A percentile compares a stretch with the other conserved stretches of the same genome.
phyloP scores from a whole-genome alignment of 257 asterid genomes.

The Scutellaria minor region DNA sequence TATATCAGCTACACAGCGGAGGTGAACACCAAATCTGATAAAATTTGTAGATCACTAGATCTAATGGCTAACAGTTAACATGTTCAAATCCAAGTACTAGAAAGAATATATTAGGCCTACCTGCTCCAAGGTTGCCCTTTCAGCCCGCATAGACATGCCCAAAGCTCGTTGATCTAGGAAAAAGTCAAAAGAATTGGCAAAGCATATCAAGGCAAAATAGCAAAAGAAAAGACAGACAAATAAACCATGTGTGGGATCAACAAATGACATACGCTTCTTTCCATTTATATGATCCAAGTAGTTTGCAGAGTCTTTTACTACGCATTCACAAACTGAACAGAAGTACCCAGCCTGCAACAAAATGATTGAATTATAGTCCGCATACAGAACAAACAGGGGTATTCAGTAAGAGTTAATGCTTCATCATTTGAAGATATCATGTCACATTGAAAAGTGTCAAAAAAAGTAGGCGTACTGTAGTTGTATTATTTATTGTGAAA shows the following conservation, averaged over 20 bases:
- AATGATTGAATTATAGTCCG: conserved; percentile 29
- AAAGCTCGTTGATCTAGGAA: conserved; percentile 93
- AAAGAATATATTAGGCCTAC: conserved; percentile 43
- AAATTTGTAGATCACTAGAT: no score
- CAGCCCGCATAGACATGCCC: conserved; percentile 99
- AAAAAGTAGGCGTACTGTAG: no score
- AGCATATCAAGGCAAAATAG: conserved; percentile 3
- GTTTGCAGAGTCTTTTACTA: conserved; percentile 98
- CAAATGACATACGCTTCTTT: conserved; percentile 81
- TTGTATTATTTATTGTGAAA: no score
- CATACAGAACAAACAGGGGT: conserved; percentile 2
- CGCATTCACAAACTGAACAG: conserved; percentile 98
- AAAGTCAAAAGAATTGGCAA: conserved; percentile 20
- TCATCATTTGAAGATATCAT: background rate
- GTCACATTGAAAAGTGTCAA: no score
- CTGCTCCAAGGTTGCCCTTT: conserved; percentile 95
- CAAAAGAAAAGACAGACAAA: conserved; percentile 13
- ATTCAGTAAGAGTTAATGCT: conserved; percentile 20
- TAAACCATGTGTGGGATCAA: conserved; percentile 7
- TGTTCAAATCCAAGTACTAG: conserved; percentile 21
- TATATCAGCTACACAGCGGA: no score
- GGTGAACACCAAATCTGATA: no score
- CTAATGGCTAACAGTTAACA: conserved; percentile 15
- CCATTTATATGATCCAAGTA: conserved; percentile 99
- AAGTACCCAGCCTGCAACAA: conserved; percentile 94